phyloP scores from a whole-genome alignment of 257 asterid genomes.

The Solanum gandarillasii region DNA sequence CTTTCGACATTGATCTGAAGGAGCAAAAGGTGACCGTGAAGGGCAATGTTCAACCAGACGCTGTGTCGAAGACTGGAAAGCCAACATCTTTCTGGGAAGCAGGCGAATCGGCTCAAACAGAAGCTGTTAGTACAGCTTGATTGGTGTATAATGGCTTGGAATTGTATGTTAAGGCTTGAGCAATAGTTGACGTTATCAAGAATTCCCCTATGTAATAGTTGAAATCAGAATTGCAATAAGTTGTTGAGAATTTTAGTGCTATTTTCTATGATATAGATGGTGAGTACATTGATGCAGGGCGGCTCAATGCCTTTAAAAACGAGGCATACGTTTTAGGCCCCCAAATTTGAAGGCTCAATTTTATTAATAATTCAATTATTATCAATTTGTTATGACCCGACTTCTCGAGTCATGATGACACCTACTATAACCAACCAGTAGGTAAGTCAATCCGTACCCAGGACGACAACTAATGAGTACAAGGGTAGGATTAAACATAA shows the following conservation, averaged over 20 bases:
- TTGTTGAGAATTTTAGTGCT: not conserved
- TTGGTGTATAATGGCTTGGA: not conserved
- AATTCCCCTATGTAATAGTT: not conserved
- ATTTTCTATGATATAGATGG: not conserved
- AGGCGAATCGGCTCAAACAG: constrained; percentile 3
- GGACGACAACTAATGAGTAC: not conserved
- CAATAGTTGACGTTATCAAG: not conserved
- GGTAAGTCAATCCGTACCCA: not conserved
- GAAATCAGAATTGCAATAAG: not conserved
- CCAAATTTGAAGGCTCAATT: not conserved
- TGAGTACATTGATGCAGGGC: not conserved
- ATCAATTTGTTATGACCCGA: rapidly evolving
- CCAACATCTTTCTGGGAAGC: constrained; percentile 78
- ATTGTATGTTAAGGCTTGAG: not conserved
- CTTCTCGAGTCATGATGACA: not conserved
- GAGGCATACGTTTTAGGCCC: not conserved
- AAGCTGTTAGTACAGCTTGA: constrained; percentile 2
- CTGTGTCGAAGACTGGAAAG: constrained; percentile 87
- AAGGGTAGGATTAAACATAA: not conserved
- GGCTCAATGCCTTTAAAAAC: not conserved
- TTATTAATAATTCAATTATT: no score
- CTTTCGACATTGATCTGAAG: constrained; percentile 68
- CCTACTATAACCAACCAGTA: not conserved
- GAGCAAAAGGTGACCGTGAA: constrained; percentile 85
- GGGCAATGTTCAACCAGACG: constrained; percentile 74